These are phyloP conservation scores for Fallopia convolvulus DNA, from an alignment of 148 eudicot species.

Conservation along the genomic window DNA sequence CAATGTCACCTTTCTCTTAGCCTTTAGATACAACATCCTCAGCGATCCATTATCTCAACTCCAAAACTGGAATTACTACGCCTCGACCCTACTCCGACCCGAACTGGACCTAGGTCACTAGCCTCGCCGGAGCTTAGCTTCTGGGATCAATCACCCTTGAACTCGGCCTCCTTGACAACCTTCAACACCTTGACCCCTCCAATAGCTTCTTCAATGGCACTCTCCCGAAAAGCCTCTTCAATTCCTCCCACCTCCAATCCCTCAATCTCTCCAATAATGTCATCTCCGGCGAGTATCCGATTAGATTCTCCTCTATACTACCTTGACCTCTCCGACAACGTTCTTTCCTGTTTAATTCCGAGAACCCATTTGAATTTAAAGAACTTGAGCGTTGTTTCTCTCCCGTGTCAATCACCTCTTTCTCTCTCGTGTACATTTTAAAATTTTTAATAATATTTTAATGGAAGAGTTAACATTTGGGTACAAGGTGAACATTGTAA, in stretches of 20 bases:
- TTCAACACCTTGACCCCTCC: constrained; percentile 51
- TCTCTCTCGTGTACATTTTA: no score
- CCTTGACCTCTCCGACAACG: no score
- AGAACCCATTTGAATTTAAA: no score
- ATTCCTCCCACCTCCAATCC: constrained; percentile 28
- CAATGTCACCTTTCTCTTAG: background rate
- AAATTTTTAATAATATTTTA: no score
- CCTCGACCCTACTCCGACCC: constrained; percentile 40
- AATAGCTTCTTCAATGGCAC: constrained; percentile 51
- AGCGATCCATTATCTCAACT: constrained; percentile 15
- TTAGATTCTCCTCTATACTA: no score
- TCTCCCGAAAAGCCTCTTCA: constrained; percentile 44
- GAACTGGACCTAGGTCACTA: constrained; percentile 23
- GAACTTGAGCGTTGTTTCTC: no score
- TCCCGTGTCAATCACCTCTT: no score
- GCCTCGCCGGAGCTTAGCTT: constrained; percentile 32
- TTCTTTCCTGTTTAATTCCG: no score
- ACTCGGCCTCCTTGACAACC: constrained; percentile 32
- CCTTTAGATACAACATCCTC: background rate
- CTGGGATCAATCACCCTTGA: constrained; percentile 47
- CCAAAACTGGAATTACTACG: constrained; percentile 53
- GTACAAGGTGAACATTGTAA: no score
- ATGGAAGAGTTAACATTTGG: no score
- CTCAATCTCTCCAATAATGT: no score
- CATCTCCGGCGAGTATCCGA: no score